Base-by-base conservation (phyloP, 2,329 filamentous ascomycete species). In the Colletotrichum cordylinicola region DNA sequence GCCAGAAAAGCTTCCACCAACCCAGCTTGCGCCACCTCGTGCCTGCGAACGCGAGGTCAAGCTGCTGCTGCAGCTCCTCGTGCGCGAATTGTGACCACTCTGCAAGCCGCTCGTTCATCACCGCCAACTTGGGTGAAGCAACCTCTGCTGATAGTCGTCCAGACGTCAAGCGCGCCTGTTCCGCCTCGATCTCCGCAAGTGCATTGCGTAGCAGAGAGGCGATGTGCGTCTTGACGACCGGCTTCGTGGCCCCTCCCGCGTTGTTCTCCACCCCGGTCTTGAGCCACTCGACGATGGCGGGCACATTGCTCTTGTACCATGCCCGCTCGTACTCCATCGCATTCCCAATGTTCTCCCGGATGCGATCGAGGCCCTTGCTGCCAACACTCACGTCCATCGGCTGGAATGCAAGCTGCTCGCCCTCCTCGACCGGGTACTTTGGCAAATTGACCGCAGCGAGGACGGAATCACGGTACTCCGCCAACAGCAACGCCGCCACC, bases 1-100 rank as follows among this genome's bases (percentile, higher is more conserved):
- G 92, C 96, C 96, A 98, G 82, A 98, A 96, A 0, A 98, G 90
- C 83, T 98, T 98, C 94, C 95, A 98, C 96, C 96, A 98, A 18
- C 93, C 90, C 6, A 98, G 88, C 77, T 94, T 93, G 31, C 92
- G 91, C 96, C 96, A 98, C 52, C 92, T 89, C 21, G 87, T 89
- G n/a, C 94, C 92, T 0, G 90, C 88, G 79, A 98, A 96, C 0
- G 95, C 96, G 60, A 91, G 86, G 78, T 96, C 94, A 3, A 98
- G 91, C 79, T 96, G 91, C 67, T 94, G 90, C 77, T 95, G 94
- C 9, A 98, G 89, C 84, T 98, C 96, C 1, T 92, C 90, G 82
- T 98, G 96, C 0, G 95, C 95, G 27, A 88, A 88, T 80, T 96
- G 93, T 0, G 96, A 93, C 95, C 96, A 98, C 5, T 86, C 84